These are phyloP conservation scores for Aureobasidium sp. DNA, from an alignment of 2,329 filamentous ascomycete species.

Conservation along the genomic window DNA sequence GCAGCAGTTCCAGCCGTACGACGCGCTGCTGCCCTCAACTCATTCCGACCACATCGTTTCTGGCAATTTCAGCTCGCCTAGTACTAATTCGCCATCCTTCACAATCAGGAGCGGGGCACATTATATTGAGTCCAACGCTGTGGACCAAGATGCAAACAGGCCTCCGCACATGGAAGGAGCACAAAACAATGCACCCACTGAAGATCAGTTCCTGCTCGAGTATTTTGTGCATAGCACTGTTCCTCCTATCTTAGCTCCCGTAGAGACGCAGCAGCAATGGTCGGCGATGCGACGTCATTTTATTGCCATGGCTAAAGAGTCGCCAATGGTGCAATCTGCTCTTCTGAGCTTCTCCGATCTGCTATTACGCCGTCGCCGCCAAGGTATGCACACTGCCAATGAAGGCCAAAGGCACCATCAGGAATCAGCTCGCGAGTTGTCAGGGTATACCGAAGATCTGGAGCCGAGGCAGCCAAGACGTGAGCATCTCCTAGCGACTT, in stretches of 20 bases:
- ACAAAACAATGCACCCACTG: background rate
- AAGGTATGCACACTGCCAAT: constrained; percentile 7
- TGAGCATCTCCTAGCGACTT: constrained; percentile 39
- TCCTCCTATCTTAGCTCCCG: background rate
- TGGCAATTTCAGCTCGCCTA: background rate
- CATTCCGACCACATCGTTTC: background rate
- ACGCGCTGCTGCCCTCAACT: background rate
- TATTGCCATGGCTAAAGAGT: background rate
- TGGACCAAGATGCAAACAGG: background rate
- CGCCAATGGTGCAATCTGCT: background rate
- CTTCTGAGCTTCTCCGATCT: constrained; percentile 15
- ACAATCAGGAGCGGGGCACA: too few relatives aligned
- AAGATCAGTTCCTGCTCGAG: background rate
- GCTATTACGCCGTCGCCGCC: constrained; percentile 14
- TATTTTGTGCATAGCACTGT: background rate
- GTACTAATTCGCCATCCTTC: background rate
- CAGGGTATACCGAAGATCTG: background rate
- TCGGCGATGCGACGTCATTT: background rate
- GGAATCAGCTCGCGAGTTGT: background rate
- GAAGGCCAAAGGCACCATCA: constrained; percentile 18
- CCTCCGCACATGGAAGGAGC: background rate
- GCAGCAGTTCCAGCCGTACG: background rate
- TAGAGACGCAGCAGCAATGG: background rate
- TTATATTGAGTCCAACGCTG: too few relatives aligned
- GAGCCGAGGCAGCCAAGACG: background rate